These are phyloP conservation scores for Kwoniella mangroviensis DNA, from an alignment of 768 basidiomycete genomes.

Conservation along the genomic window DNA sequence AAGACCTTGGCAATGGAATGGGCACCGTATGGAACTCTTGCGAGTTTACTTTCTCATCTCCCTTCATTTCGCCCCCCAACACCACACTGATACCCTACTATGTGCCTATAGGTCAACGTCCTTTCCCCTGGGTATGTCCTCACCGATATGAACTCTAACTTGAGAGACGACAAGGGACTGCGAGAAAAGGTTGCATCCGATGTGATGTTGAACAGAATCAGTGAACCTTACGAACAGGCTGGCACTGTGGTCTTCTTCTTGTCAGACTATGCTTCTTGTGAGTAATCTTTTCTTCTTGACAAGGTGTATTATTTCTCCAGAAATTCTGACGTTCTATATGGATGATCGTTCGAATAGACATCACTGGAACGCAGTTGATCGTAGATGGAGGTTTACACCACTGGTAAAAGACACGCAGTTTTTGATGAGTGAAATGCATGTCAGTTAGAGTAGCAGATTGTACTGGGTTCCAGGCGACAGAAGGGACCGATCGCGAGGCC, in stretches of 20 bases:
- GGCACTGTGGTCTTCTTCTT: constrained; percentile 49
- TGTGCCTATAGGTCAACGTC: constrained; percentile 31
- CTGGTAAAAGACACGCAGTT: background rate
- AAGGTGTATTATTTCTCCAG: background rate
- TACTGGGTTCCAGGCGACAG: no score
- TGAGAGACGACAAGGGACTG: constrained; percentile 33
- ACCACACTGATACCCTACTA: background rate
- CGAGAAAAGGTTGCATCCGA: constrained; percentile 23
- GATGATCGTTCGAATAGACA: constrained; percentile 28
- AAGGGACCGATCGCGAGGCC: no score
- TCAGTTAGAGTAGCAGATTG: background rate
- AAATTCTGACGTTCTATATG: background rate
- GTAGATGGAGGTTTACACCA: constrained; percentile 45
- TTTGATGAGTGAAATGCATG: background rate
- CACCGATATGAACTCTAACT: constrained; percentile 51
- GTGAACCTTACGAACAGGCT: constrained; percentile 48
- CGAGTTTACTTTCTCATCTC: constrained; percentile 13
- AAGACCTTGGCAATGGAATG: constrained; percentile 53
- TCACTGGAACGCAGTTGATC: constrained; percentile 43
- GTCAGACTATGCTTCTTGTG: constrained; percentile 49
- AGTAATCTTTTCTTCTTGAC: background rate
- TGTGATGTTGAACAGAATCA: constrained; percentile 37
- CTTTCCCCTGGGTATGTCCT: constrained; percentile 45
- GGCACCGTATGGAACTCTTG: constrained; percentile 46
- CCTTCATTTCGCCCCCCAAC: no score